Percentiles rank a stretch among this genome's conserved stretches.
phyloP scores from a whole-genome alignment of 306 rosid species.

The Malus orientalis region DNA sequence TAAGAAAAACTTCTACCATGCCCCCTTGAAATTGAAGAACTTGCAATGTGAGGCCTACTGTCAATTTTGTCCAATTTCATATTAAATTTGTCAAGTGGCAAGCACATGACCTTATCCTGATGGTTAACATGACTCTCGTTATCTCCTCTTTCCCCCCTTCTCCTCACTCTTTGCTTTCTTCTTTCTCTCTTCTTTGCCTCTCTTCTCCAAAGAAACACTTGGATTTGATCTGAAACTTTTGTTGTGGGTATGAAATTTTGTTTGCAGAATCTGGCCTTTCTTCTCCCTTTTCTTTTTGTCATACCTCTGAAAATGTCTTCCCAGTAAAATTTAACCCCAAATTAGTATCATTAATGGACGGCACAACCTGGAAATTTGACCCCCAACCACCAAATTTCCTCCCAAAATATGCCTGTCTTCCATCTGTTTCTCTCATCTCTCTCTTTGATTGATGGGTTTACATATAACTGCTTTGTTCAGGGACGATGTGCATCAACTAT shows the following conservation, averaged over 20 bases:
- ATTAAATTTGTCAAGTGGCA: not conserved
- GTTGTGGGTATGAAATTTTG: not conserved
- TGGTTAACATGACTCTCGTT: not conserved
- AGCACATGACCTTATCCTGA: not conserved
- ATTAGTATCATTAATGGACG: not conserved
- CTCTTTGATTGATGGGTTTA: not conserved
- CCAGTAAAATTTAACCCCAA: not conserved
- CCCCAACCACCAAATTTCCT: not conserved
- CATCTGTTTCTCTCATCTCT: not conserved
- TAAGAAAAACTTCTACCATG: not conserved
- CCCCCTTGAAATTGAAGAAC: not conserved
- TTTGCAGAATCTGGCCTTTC: not conserved
- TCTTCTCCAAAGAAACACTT: not conserved
- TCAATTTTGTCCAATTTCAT: not conserved
- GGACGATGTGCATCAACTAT: not conserved
- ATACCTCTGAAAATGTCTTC: not conserved
- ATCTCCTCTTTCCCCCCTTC: not conserved
- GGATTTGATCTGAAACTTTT: not conserved
- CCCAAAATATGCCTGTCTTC: not conserved
- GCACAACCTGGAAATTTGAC: not conserved
- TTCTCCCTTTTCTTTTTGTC: not conserved
- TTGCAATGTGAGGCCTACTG: not conserved
- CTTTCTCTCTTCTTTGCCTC: not conserved
- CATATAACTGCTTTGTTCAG: not conserved
- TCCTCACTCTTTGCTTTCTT: not conserved